Base-by-base conservation (phyloP, 2,329 filamentous ascomycete species). In the Alternaria burnsii region DNA sequence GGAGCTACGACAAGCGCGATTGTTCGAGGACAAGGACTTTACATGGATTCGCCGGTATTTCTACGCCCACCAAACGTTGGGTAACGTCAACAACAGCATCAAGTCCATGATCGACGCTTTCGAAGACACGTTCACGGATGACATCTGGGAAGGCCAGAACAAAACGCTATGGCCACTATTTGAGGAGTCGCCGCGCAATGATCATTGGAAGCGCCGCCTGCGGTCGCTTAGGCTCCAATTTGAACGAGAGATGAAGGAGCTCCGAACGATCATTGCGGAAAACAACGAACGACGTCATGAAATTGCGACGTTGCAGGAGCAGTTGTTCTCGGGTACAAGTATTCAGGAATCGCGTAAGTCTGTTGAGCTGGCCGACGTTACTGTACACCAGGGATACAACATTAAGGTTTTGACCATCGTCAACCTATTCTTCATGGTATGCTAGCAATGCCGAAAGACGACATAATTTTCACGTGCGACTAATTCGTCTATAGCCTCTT, bases 11-110 rank as follows among this genome's bases (percentile, higher is more conserved):
- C 86, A 87, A 73, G 83, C 84, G 64, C 80, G 88, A 0, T 80
- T 89, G 1, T 89, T 89, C 65, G 87, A 89, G 71, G 87, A 89
- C 68, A 80, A 82, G 53, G 76, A 86, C 55, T 88, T 87, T 67
- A 88, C 86, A 1, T 88, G 86, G 76, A 87, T 86, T 16, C 80
- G 86, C 0, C 82, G 86, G 16, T 88, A 89, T 68, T 89, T 88
- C 69, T 89, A 86, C 83, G 86, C 85, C 0, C 87, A 84, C 67
- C 87, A 88, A 73, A 86, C 86, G 3, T 81, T 88, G 4, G 86
- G 85, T 36, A 84, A 86, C 34, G 84, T 88, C 67, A 88, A 87
- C 66, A 84, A 86, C 50, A 83, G 82, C 62, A 87, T 89, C 70
- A 84, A 85, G 65, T 80, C 83, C 30, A 88, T 88, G 81, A 79